A percentile compares a stretch with the other conserved stretches of the same genome.
Evolutionary conservation across 2,329 filamentous ascomycete genomes (phyloP).

Genomic region (Cladosporium velox): DNA sequence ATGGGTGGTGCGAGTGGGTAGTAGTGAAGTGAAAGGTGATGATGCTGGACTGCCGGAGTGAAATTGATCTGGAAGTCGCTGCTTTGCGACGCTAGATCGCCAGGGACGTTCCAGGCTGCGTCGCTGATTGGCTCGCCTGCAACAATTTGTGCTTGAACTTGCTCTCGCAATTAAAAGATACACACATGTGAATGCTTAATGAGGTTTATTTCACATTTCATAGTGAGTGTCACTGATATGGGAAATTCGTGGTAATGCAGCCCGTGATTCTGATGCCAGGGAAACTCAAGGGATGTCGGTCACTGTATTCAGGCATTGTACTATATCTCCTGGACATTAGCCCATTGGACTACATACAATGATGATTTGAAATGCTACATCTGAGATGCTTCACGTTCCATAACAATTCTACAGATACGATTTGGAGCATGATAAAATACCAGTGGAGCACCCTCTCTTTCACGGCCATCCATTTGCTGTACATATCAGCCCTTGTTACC

Average conservation of each 20-base stretch:
- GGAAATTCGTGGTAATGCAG: neutral
- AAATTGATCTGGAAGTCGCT: slow-evolving; percentile 18
- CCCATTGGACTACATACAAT: too few relatives aligned
- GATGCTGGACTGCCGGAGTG: slow-evolving; percentile 6
- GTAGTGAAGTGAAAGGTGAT: neutral
- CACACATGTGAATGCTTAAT: neutral
- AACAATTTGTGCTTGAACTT: neutral
- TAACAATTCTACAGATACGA: too few relatives aligned
- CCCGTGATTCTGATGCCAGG: neutral
- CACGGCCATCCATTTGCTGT: too few relatives aligned
- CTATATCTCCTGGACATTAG: too few relatives aligned
- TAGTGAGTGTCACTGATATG: neutral
- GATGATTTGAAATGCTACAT: too few relatives aligned
- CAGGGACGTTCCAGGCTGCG: neutral
- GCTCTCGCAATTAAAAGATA: neutral
- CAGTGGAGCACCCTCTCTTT: too few relatives aligned
- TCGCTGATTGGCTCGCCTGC: slow-evolving; percentile 2
- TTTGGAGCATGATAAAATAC: too few relatives aligned
- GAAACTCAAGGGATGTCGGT: neutral
- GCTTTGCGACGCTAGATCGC: slow-evolving; percentile 16
- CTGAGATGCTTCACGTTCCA: too few relatives aligned
- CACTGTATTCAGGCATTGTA: neutral
- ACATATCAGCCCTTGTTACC: too few relatives aligned
- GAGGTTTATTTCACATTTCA: neutral
- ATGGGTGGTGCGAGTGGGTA: neutral